Base-by-base conservation (phyloP, 352 stramenopile species). In the Pythium folliculosum region DNA sequence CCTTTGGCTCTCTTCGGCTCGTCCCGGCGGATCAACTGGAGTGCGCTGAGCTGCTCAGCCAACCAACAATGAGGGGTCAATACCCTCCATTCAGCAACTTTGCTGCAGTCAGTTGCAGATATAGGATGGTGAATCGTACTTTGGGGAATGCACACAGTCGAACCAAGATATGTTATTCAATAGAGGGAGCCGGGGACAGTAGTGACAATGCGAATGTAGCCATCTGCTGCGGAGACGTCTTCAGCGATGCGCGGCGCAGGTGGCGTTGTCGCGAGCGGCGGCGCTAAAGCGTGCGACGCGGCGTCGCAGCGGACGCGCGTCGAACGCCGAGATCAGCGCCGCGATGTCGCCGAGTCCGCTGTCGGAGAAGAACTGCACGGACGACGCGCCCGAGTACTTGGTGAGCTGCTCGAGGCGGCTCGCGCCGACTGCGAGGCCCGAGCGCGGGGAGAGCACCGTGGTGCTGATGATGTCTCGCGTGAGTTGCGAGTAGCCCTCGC, bases 351-450 rank as follows among this genome's bases (percentile, higher is more conserved):
- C 10, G 47, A 53, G 47, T 22, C 47, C 63, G 5, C 35, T 63
- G 45, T n/a, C 72, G 6, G 73, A 72, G 50, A 69, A 68, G 50
- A 79, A 67, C 35, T 47, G 44, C 40, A 78, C n/a, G 1, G 53
- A 17, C 7, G 22, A 48, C 37, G 54, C 37, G n/a, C 66, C 67
- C 13, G 64, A 49, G 53, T 69, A 75, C 48, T 40, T 71, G 10
- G 61, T 63, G 14, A 63, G 49, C 44, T 70, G 51, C 10, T 47
- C 14, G 14, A 56, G 19, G 16, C 10, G 32, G 25, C 14, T 59
- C 30, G 14, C 27, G 9, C 6, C 49, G 17, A 37, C 32, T 9
- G 19, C 12, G 43, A 49, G 45, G 23, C 23, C 53, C 10, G 43
- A 43, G 40, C 14, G 54, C 12, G 58, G 30, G 21, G 69, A 60